Evolutionary conservation across 768 basidiomycete genomes (phyloP).

Genomic region (Termitomyces sp.): DNA sequence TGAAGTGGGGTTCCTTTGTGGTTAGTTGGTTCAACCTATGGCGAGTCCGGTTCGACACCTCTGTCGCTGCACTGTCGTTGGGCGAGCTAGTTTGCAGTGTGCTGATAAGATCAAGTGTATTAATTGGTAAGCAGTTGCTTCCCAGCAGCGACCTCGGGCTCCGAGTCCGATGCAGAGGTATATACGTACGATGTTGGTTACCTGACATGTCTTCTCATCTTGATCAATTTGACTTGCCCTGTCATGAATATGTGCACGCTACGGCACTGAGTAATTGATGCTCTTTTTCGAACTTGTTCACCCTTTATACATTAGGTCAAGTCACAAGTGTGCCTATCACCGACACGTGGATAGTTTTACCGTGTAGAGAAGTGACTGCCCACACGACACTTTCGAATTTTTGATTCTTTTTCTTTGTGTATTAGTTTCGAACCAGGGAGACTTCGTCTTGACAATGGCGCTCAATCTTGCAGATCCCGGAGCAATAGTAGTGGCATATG

Average conservation of each 20-base stretch:
- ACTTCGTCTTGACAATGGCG: constrained; percentile 9
- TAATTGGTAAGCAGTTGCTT: not conserved
- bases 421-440: not conserved
- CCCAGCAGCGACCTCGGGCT: no score
- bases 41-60: no score
- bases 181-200: not conserved
- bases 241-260: not conserved
- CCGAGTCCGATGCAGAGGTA: no score
- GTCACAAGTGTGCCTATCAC: not conserved
- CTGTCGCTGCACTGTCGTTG: no score
- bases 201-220: not conserved
- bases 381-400: not conserved
- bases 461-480: constrained; percentile 17
- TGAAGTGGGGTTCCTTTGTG: not conserved
- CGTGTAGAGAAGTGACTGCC: not conserved
- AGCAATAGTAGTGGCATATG: constrained; percentile 13
- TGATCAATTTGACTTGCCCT: not conserved
- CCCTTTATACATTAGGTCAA: no score
- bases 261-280: no score
- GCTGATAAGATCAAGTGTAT: not conserved
- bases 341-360: constrained; percentile 5
- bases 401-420: not conserved
- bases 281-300: no score
- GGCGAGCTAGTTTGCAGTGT: no score
- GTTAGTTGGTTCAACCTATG: no score